Base-by-base conservation (phyloP, 306 rosid genomes). In the Trifolium repens region DNA sequence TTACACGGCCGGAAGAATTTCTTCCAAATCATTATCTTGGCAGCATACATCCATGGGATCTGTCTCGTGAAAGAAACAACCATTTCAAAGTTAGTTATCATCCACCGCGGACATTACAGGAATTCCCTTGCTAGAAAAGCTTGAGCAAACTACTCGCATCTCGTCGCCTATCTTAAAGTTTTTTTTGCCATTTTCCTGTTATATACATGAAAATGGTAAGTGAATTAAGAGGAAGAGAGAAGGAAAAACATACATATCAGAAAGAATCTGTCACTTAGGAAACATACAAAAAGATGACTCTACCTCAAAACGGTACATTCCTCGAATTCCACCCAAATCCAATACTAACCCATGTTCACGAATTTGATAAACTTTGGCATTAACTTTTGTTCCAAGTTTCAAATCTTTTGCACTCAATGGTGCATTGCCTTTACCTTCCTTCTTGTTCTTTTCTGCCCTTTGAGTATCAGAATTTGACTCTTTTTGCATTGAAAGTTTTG, bases 241-340 rank as follows among this genome's bases (percentile, higher is more conserved):
- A 69, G 61, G 77, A 43, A 17, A 52, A 13, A 8, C 59, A 72
- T 55, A 27, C 46, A 26, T 16, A 57, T 47, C 42, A 9, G 39
- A 59, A 66, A 37, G 5, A 12, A 24, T 40, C 49, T 6, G 32
- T 35, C 17, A n/a, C 27, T 34, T 32, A 44, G 63, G 19, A 61
- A n/a, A 47, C 17, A 43, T 43, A 32, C 42, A 39, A 39, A 46
- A 46, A 27, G 69, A 54, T 24, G 10, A 37, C 59, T 63, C 16
- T 89, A 90, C 98, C 98, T 94, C 85, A 17, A 87, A 91, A 55
- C 90, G 89, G 84, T 88, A 87, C 96, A 94, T 91, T 69, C 93
- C 98, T 61, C 87, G 90, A 43, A 86, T 70, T 74, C 89, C 89
- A 43, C 97, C 96, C 84, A 94, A 87, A 81, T 91, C 97, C 84